phyloP scores from a whole-genome alignment of 2,329 filamentous ascomycete genomes.

The Phaeosphaeria sp. region DNA sequence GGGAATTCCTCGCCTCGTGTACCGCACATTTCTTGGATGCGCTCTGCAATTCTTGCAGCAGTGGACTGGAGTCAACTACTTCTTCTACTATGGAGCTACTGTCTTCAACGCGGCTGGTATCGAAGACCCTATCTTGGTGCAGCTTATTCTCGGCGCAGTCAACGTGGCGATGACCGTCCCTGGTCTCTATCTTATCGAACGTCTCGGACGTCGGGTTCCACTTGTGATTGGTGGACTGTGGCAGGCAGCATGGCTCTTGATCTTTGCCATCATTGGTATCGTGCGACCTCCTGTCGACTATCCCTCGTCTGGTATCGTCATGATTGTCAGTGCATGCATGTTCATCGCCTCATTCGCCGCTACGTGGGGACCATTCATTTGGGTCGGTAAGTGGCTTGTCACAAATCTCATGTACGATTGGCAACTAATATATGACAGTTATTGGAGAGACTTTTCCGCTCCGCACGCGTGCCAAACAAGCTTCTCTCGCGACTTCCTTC shows the following conservation, averaged over 20 bases:
- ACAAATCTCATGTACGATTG: not conserved
- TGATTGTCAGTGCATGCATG: constrained; percentile 76
- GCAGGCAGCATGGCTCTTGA: constrained; percentile 69
- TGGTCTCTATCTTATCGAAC: constrained; percentile 72
- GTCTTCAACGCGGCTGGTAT: constrained; percentile 73
- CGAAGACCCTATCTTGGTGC: constrained; percentile 62
- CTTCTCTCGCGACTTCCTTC: constrained; percentile 40
- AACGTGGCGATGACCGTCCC: constrained; percentile 72
- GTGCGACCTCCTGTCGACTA: constrained; percentile 38
- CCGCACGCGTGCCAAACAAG: constrained; percentile 43
- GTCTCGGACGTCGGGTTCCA: constrained; percentile 71
- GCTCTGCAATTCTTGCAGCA: constrained; percentile 42
- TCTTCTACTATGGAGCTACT: constrained; percentile 65
- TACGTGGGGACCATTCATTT: constrained; percentile 67
- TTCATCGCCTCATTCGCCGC: constrained; percentile 76
- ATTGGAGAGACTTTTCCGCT: constrained; percentile 45
- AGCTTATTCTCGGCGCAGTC: constrained; percentile 58
- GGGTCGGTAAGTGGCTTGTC: constrained; percentile 38
- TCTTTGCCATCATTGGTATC: constrained; percentile 61
- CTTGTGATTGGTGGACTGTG: constrained; percentile 71
- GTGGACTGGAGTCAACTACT: constrained; percentile 60
- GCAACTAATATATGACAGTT: constrained; percentile 27
- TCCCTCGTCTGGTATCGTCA: constrained; percentile 64
- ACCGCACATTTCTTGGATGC: constrained; percentile 38
- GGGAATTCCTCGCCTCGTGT: constrained; percentile 49